These are phyloP conservation scores for Botrytis aclada DNA, from an alignment of 2,329 filamentous ascomycete genomes.

Conservation along the genomic window DNA sequence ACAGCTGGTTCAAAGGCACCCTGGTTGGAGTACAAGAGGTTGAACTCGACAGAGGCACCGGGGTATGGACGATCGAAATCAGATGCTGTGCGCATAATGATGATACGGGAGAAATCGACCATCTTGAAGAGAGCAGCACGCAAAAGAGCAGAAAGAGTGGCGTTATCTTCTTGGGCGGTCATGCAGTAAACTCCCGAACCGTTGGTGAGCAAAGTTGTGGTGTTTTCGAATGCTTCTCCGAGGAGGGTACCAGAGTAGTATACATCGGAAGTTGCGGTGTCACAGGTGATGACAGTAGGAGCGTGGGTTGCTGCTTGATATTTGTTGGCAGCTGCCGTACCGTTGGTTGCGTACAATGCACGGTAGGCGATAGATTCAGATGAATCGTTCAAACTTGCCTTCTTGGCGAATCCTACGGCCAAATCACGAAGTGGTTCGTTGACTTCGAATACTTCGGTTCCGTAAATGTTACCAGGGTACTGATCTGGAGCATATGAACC, in stretches of 20 bases:
- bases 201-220: conserved; percentile 62
- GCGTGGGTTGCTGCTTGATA: conserved; percentile 45
- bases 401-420: conserved; percentile 50
- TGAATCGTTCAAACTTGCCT: conserved; percentile 53
- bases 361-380: conserved; percentile 51
- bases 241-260: conserved; percentile 65
- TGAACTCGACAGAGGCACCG: conserved; percentile 52
- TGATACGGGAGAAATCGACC: conserved; percentile 64
- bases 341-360: conserved; percentile 40
- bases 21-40: conserved; percentile 58
- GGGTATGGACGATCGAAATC: conserved; percentile 70
- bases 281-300: conserved; percentile 61
- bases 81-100: conserved; percentile 66
- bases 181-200: conserved; percentile 66
- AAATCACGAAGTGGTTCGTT: conserved; percentile 55
- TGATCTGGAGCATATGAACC: conserved; percentile 53
- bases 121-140: conserved; percentile 51
- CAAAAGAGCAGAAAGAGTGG: conserved; percentile 62
- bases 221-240: conserved; percentile 62
- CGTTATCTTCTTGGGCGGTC: conserved; percentile 71
- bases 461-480: conserved; percentile 60
- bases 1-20: conserved; percentile 63
- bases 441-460: conserved; percentile 68
- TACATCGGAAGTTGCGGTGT: conserved; percentile 67
- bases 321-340: conserved; percentile 39